These are phyloP conservation scores for Tetragonia tetragonoides DNA, from an alignment of 148 eudicot species.

Conservation along the genomic window DNA sequence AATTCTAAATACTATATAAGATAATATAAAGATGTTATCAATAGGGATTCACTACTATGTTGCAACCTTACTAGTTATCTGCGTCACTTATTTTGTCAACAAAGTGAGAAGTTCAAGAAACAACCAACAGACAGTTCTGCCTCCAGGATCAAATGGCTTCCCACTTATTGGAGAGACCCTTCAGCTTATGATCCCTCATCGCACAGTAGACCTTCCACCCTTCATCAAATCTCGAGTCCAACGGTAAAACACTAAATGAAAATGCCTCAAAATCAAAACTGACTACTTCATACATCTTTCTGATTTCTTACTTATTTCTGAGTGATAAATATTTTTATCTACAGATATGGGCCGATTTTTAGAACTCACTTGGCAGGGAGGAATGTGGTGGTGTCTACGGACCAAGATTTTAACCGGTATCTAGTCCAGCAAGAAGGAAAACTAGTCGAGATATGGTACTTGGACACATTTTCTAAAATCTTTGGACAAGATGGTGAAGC, in stretches of 20 bases:
- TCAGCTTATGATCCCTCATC: slow-evolving; percentile 36
- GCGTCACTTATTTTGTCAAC: slow-evolving; percentile 9
- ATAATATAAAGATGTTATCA: slow-evolving; percentile 14
- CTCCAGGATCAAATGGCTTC: slow-evolving; percentile 43
- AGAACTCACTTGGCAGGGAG: slow-evolving; percentile 44
- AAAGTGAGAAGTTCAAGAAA: slow-evolving; percentile 14
- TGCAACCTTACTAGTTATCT: slow-evolving; percentile 23
- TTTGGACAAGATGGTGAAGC: slow-evolving; percentile 46
- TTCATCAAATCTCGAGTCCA: slow-evolving; percentile 37
- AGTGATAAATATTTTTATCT: not conserved
- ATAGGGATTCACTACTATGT: not conserved
- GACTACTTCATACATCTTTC: not conserved
- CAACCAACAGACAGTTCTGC: slow-evolving; percentile 18
- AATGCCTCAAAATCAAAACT: not conserved
- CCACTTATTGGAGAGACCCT: slow-evolving; percentile 45
- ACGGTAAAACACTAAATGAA: slow-evolving; percentile 12
- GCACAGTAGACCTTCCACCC: slow-evolving; percentile 32
- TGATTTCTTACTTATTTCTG: too few relatives aligned
- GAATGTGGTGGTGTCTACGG: slow-evolving; percentile 49
- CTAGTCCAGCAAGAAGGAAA: slow-evolving; percentile 52
- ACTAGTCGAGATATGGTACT: slow-evolving; percentile 48
- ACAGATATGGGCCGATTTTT: slow-evolving; percentile 46
- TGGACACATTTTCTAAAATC: slow-evolving; percentile 46
- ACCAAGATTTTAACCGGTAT: slow-evolving; percentile 37
- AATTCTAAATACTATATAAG: too few relatives aligned